Base-by-base conservation (phyloP, 2,329 filamentous ascomycete genomes). In the Stemphylium lycopersici region DNA sequence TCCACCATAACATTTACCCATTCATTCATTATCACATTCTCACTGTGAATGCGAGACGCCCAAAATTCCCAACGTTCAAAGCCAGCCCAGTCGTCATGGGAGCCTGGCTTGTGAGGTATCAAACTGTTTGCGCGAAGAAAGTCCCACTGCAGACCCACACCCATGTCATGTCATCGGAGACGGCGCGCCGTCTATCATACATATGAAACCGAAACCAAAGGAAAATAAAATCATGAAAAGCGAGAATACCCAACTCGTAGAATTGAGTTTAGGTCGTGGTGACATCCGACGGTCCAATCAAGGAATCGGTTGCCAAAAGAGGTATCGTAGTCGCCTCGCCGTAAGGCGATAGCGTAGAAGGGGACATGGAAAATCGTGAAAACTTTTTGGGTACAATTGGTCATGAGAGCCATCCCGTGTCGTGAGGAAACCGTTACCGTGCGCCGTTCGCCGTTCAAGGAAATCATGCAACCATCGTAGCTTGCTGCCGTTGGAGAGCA, bases 321-420 rank as follows among this genome's bases (percentile, higher is more conserved):
- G 48, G 44, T 57, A 56, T 56, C 51, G 48, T 55, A 46, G 20
- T 49, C 48, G 41, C 37, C 47, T 41, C 48, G 45, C 45, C 15
- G 18, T 38, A 13, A 40, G 12, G 51, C 56, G 47, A 36, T 34
- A 53, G 15, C 31, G 32, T 51, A 55, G 56, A 59, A 65, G 59
- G 12, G 36, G 41, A 65, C 63, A 63, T 63, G 57, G 64, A 64
- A 29, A 29, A 61, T 63, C 58, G 57, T 61, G 48, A 70, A 56
- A 72, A 74, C 69, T 72, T 75, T 75, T 73, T 65, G 61, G 64
- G 66, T 65, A 65, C 64, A 72, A 63, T 71, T 43, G 50, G 55
- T 58, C 69, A 60, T 71, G 58, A 71, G 51, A 64, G 56, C 65
- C 65, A 52, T 70, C 69, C 69, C 67, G 67, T 65, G 47, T 62